phyloP scores from a whole-genome alignment of 129 eudicot genomes.

The Helianthus tuberosus region DNA sequence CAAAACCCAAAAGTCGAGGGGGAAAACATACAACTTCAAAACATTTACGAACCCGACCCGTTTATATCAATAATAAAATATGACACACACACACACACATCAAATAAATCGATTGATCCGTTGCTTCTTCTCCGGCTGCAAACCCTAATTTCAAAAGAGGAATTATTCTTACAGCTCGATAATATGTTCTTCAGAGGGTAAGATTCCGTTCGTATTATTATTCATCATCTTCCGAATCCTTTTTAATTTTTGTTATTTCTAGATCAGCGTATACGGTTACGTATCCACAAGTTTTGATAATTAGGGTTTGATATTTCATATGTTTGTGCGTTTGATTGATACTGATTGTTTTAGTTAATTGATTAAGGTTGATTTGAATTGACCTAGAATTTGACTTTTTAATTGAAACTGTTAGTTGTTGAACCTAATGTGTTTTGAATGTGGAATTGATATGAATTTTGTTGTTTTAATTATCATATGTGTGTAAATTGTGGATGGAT shows the following conservation, averaged over 20 bases:
- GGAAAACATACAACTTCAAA: not conserved
- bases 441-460: not conserved
- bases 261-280: conserved; percentile 9
- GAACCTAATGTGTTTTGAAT: not conserved
- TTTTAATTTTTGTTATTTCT: not conserved
- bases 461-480: not conserved
- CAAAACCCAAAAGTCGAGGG: not conserved
- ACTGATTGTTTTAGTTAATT: not conserved
- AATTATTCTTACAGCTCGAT: not conserved
- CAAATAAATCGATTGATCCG: not conserved
- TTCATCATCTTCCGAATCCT: not conserved
- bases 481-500: too few species aligned
- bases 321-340: not conserved
- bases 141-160: conserved; percentile 34
- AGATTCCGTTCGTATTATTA: not conserved
- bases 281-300: not conserved
- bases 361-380: conserved; percentile 17
- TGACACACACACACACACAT: not conserved
- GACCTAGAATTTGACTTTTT: conserved; percentile 15
- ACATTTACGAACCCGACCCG: not conserved
- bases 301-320: conserved; percentile 3
- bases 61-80: not conserved
- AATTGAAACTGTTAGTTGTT: not conserved
- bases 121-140: conserved; percentile 22
- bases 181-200: conserved; percentile 66